These are phyloP conservation scores for Blastobotrys buckinghamii DNA, from an alignment of 1,139 yeast genomes.

Conservation along the genomic window DNA sequence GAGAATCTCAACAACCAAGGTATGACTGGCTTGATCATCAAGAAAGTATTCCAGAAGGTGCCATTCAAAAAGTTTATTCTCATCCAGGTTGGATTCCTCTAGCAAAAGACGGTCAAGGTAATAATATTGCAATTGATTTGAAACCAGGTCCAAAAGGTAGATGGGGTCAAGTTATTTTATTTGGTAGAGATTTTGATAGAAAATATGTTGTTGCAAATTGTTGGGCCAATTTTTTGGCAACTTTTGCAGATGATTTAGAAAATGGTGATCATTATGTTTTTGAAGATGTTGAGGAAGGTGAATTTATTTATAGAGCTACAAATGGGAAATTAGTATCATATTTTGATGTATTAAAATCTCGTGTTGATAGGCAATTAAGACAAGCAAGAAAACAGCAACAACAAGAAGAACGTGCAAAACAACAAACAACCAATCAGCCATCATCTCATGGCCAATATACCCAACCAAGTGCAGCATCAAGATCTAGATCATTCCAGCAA, in stretches of 20 bases:
- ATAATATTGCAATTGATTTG: constrained; percentile 82
- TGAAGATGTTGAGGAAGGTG: constrained; percentile 57
- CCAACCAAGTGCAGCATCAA: constrained; percentile 12
- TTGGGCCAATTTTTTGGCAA: constrained; percentile 78
- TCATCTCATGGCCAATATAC: constrained; percentile 3
- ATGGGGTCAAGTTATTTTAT: constrained; percentile 79
- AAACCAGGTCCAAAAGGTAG: constrained; percentile 74
- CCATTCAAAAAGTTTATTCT: constrained; percentile 68
- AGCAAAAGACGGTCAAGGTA: constrained; percentile 82
- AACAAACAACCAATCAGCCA: constrained; percentile 12
- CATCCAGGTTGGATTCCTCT: constrained; percentile 89
- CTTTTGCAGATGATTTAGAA: constrained; percentile 80
- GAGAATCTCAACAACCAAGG: constrained; percentile 8
- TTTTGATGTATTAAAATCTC: constrained; percentile 53
- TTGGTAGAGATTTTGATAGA: constrained; percentile 85
- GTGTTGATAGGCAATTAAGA: constrained; percentile 33
- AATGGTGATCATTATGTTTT: constrained; percentile 65
- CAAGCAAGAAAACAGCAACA: constrained; percentile 16
- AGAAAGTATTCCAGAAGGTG: constrained; percentile 66
- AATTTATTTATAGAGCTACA: constrained; percentile 57
- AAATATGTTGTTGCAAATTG: constrained; percentile 72
- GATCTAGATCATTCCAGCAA: constrained; percentile 2
- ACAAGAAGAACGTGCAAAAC: constrained; percentile 7
- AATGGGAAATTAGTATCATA: constrained; percentile 45
- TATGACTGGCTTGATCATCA: constrained; percentile 41